Evolutionary conservation across 2,329 filamentous ascomycete species (phyloP).

Genomic region (Hirsutella thompsonii): DNA sequence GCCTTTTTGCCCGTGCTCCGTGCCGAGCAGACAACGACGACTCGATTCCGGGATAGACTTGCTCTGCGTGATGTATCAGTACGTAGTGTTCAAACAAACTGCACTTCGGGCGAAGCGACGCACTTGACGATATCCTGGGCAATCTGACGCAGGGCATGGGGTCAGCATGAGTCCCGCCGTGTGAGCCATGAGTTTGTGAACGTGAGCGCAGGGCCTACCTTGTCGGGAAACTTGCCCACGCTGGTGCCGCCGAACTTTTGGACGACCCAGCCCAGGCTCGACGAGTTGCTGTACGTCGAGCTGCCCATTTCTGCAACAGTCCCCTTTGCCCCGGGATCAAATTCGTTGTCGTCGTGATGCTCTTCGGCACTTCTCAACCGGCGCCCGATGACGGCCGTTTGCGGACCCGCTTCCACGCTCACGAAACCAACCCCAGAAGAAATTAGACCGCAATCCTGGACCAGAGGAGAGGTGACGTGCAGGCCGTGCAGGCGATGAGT

Average conservation of each 20-base stretch:
- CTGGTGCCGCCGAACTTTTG: constrained; percentile 95
- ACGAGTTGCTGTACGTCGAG: constrained; percentile 20
- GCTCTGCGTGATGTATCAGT: constrained; percentile 12
- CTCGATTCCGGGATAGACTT: constrained; percentile 52
- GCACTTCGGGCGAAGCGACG: constrained; percentile 2
- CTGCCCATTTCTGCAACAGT: constrained; percentile 21
- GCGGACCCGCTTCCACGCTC: too few relatives aligned
- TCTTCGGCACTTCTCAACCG: too few relatives aligned
- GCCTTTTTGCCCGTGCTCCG: constrained; percentile 88
- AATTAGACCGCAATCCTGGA: too few relatives aligned
- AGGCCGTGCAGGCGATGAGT: too few relatives aligned
- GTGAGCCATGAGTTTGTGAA: neutral
- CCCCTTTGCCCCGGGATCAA: neutral
- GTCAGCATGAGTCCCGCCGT: neutral
- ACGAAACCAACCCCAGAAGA: too few relatives aligned
- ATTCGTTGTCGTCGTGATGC: too few relatives aligned
- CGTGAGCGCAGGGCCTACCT: constrained; percentile 28
- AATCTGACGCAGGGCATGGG: constrained; percentile 16
- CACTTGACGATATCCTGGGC: constrained; percentile 30
- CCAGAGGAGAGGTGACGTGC: too few relatives aligned
- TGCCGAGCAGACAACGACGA: constrained; percentile 92
- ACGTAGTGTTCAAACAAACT: neutral
- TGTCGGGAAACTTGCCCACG: constrained; percentile 81
- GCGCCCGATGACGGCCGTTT: too few relatives aligned
- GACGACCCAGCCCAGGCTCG: constrained; percentile 58